Base-by-base conservation (phyloP, 2,329 filamentous ascomycete species). In the Beauveria bassiana region DNA sequence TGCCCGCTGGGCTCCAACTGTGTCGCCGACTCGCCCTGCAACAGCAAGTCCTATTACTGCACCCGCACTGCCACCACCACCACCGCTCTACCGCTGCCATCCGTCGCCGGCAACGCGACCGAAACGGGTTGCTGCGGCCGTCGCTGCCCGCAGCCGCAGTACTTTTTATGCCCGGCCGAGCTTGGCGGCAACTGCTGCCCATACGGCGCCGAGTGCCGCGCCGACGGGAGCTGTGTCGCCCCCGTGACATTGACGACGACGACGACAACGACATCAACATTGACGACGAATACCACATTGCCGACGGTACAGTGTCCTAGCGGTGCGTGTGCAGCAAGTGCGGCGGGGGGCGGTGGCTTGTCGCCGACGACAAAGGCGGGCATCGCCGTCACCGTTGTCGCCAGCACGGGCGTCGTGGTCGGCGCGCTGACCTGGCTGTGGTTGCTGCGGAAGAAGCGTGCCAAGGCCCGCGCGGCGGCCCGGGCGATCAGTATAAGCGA, bases 301-400 rank as follows among this genome's bases (percentile, higher is more conserved):
- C 18, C 53, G 26, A n/a, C 16, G 4, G 4, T n/a, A 6, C 31
- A 45, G 16, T 12, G n/a, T 5, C 9, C 4, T 49, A 16, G n/a
- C 28, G 20, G 42, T 3, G 34, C n/a, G n/a, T 8, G 16, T 3
- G 31, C 26, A 18, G 14, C 18, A 20, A 18, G 28, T 18, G 9
- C 24, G 38, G 10, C 3, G 12, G n/a, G 38, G 8, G 18, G 3
- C n/a, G 40, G 52, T 3, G 53, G 43, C 2, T 68, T 84, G 6
- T 79, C 79, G 1, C 69, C 75, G 1, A 81, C 79, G 1, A 82
- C 81, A 2, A 83, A 80, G 66, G 82, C 80, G 0, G 84, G 84
- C 2, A 80, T 87, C n/a, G 82, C 79, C 6, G 74, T 81, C 0
- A 84, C 81, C 20, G 77, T 81, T 3, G 75, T 79, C 1, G 68